A percentile compares a stretch with the other conserved stretches of the same genome.
phyloP scores from a whole-genome alignment of 2,329 filamentous ascomycete species.

The Pseudocercospora fijiensis region DNA sequence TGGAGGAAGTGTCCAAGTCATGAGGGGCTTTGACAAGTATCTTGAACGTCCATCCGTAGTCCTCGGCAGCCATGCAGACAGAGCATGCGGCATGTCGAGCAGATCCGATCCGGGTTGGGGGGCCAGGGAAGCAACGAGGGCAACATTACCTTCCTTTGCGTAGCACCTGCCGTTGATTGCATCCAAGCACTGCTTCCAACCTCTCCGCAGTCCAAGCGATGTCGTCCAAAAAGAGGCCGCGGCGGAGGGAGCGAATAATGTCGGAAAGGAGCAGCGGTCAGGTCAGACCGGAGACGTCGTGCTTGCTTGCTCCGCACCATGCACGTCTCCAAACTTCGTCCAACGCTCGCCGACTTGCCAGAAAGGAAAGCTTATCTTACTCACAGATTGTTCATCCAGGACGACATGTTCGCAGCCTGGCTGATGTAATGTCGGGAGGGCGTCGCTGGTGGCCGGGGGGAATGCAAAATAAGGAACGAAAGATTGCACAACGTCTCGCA shows the following conservation, averaged over 20 bases:
- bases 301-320: slow-evolving; percentile 21
- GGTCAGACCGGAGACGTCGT: slow-evolving; percentile 19
- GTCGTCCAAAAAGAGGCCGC: neutral
- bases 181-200: neutral
- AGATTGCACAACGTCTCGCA: slow-evolving; percentile 10
- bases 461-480: neutral
- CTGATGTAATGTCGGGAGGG: neutral
- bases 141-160: slow-evolving; percentile 3
- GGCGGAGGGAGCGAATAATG: neutral
- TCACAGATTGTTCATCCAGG: slow-evolving; percentile 43
- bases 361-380: slow-evolving; percentile 29
- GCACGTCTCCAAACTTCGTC: slow-evolving; percentile 27
- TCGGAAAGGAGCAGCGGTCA: slow-evolving; percentile 11
- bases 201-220: neutral
- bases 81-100: neutral
- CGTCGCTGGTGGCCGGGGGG: neutral
- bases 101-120: neutral
- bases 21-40: too few relatives aligned
- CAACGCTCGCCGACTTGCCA: slow-evolving; percentile 24
- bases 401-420: slow-evolving; percentile 33
- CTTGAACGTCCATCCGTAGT: too few relatives aligned
- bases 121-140: neutral
- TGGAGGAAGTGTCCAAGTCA: too few relatives aligned
- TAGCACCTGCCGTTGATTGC: slow-evolving; percentile 3
- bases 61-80: too few relatives aligned